Conservation (phyloP, 2,329 filamentous ascomycete species). For the Colletotrichum gigasporum region DNA sequence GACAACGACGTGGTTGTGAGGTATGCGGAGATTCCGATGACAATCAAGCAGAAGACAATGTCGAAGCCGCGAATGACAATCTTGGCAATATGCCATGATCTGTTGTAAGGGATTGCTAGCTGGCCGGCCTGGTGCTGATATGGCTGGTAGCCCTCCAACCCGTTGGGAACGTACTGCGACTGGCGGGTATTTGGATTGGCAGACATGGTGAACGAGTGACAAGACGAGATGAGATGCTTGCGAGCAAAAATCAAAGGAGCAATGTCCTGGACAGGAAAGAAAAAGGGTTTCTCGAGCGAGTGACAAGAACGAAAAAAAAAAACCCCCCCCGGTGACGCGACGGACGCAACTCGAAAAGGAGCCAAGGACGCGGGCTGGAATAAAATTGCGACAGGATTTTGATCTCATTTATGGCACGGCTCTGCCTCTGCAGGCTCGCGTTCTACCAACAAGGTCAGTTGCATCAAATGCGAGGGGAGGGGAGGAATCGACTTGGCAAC, state of each 20-base stretch:
- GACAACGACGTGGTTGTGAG: not conserved
- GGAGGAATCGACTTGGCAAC: not conserved
- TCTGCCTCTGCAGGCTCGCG: conserved; percentile 13
- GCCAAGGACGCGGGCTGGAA: not conserved
- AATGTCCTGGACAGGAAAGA: not conserved
- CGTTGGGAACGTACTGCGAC: conserved; percentile 5
- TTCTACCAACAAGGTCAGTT: not conserved
- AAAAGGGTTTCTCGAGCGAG: not conserved
- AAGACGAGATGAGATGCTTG: not conserved
- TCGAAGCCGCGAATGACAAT: conserved; percentile 39
- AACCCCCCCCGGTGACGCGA: not conserved
- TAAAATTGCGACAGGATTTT: not conserved
- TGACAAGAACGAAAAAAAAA: not conserved
- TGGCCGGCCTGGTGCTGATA: conserved; percentile 3
- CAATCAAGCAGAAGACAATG: conserved; percentile 37
- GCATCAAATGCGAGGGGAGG: not conserved
- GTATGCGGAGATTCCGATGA: conserved; percentile 21
- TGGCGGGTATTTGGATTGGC: not conserved
- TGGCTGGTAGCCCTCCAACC: conserved; percentile 18
- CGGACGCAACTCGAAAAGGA: not conserved
- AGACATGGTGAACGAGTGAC: not conserved
- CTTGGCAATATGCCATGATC: conserved; percentile 41
- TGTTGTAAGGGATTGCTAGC: conserved; percentile 21
- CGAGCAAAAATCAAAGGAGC: not conserved
- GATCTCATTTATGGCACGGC: conserved; percentile 18